Conservation (phyloP, 768 basidiomycete species). For the Leccinum truebloodii region DNA sequence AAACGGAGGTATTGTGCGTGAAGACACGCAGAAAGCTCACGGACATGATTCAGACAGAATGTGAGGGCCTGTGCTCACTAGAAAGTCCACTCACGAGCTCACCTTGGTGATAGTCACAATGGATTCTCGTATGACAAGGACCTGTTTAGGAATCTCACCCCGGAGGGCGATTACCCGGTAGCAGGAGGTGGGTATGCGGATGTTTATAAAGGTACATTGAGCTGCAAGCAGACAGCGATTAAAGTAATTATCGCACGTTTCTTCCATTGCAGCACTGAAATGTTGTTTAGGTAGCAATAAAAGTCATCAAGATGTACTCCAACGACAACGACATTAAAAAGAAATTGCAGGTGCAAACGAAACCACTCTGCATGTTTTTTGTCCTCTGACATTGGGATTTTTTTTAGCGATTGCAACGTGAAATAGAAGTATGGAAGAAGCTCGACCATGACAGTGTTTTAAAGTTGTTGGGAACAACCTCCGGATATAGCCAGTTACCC, state of each 20-base stretch:
- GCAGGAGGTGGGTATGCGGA: background rate
- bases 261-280: background rate
- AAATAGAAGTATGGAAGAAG: conserved; percentile 10
- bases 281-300: background rate
- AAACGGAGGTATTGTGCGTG: background rate
- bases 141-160: background rate
- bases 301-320: conserved; percentile 7
- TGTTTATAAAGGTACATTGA: background rate
- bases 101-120: background rate
- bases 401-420: conserved; percentile 2
- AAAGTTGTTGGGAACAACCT: background rate
- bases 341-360: background rate
- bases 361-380: background rate
- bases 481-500: background rate
- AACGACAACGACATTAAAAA: background rate
- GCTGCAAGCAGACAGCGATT: background rate
- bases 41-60: background rate
- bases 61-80: background rate
- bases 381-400: background rate
- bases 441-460: conserved; percentile 6
- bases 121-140: background rate
- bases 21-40: background rate
- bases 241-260: background rate
- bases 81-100: background rate
- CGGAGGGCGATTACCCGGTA: background rate